These are phyloP conservation scores for Phialophora chinensis DNA, from an alignment of 2,329 filamentous ascomycete species.

Conservation along the genomic window DNA sequence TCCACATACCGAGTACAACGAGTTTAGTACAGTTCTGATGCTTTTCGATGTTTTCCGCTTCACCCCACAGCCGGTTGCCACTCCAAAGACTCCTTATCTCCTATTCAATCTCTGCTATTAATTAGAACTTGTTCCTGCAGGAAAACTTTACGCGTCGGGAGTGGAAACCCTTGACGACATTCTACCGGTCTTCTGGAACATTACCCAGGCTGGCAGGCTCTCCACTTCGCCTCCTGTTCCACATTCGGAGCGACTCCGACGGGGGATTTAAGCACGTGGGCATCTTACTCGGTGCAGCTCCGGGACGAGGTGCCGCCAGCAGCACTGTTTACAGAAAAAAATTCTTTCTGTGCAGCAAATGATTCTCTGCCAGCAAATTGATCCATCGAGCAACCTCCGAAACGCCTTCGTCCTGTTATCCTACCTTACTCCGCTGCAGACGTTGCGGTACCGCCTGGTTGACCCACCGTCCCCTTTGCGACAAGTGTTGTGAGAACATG, in stretches of 20 bases:
- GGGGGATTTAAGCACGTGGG: constrained; percentile 10
- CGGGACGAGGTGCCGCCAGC: neutral
- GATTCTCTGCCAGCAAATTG: constrained; percentile 9
- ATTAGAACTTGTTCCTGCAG: neutral
- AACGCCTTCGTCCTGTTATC: constrained; percentile 7
- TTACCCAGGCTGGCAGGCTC: constrained; percentile 28
- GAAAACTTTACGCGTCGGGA: constrained; percentile 1
- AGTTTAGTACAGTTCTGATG: neutral
- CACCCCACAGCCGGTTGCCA: neutral
- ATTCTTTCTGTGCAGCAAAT: neutral
- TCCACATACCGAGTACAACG: neutral
- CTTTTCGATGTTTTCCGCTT: neutral
- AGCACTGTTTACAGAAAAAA: neutral
- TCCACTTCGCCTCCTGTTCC: constrained; percentile 7
- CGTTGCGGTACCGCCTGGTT: constrained; percentile 7
- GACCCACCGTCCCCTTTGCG: constrained; percentile 9
- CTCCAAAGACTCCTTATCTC: neutral
- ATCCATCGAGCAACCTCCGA: constrained; percentile 4
- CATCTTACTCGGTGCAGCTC: constrained; percentile 7
- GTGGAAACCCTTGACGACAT: neutral
- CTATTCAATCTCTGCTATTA: neutral
- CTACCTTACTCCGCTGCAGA: constrained; percentile 24
- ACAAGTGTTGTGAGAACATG: neutral
- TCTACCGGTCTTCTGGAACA: constrained; percentile 25
- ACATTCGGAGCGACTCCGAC: constrained; percentile 19